Base-by-base conservation (phyloP, 1,284 basidiomycete genomes). In the Trichosporon sp. region DNA sequence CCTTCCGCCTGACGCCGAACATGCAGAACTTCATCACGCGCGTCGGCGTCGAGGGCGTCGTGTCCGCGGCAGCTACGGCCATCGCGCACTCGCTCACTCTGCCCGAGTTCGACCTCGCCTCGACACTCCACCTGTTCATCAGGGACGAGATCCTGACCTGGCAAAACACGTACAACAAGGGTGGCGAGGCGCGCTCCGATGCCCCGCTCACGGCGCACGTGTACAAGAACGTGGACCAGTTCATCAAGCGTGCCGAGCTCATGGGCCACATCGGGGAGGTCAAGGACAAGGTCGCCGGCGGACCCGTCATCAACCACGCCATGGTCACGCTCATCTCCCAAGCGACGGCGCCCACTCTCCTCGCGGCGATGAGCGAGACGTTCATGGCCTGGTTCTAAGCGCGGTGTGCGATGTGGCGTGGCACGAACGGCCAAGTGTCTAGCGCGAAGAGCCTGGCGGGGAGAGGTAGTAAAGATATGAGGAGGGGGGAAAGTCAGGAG, bases 1-100 rank as follows among this genome's bases (percentile, higher is more conserved):
- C 97, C 0, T 99, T 99, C 91, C 91, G 97, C 10, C 89, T 98
- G 76, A 98, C 95, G 11, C 96, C 96, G 2, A 98, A 98, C 83
- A 90, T 99, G 86, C 98, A 99, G 83, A 88, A 90, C 78, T 97
- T 99, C 85, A 86, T 99, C 67, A 94, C 93, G 0, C 91, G 92
- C 1, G 89, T 94, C 66, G 91, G 93, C 46, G 92, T 91, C 11
- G 98, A 99, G 82, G 97, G 96, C 16, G 85, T 98, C 38, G 85
- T 99, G 67, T 91, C 93, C 0, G 88, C 92, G 8, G 90, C 92
- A 0, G 90, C 98, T 43, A 92, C 98, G 87, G 92, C 96, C 0
- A 93, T 99, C 66, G 96, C 91, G 1, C 88, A 94, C 68, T 92
- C 91, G 71, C 86, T 99, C 65, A 96, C 94, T 2, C 91, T 96